Evolutionary conservation across 1,284 basidiomycete species (phyloP).

Genomic region (Sanguinoderma infundibulare): DNA sequence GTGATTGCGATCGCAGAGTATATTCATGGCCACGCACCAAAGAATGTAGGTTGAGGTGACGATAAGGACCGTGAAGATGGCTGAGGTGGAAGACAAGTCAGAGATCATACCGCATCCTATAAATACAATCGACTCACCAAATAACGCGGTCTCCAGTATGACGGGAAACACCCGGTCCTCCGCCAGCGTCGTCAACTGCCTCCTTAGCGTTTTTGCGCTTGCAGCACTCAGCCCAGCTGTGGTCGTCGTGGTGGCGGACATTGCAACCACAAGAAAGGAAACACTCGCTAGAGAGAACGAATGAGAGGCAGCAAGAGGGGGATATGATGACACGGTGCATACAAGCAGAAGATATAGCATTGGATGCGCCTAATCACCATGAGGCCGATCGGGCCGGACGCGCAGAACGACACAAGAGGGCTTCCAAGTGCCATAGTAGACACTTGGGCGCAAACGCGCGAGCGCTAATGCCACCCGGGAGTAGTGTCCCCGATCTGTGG

Average conservation of each 20-base stretch:
- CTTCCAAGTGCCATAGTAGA: too few species aligned
- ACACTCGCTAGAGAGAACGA: not conserved
- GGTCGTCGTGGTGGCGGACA: not conserved
- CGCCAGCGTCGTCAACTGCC: constrained; percentile 8
- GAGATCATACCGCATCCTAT: not conserved
- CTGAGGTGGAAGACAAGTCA: not conserved
- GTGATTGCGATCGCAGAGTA: too few species aligned
- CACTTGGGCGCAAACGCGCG: too few species aligned
- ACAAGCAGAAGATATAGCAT: too few species aligned
- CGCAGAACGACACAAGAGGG: too few species aligned
- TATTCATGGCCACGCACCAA: too few species aligned
- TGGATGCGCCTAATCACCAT: too few species aligned
- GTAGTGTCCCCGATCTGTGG: too few species aligned
- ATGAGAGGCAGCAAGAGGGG: not conserved
- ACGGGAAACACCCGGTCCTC: constrained; percentile 12
- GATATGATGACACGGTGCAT: too few species aligned
- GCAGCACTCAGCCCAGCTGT: constrained; percentile 5
- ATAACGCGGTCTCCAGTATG: constrained; percentile 13
- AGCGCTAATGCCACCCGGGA: too few species aligned
- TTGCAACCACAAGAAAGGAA: not conserved
- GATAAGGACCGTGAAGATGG: constrained; percentile 15
- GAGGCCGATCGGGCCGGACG: too few species aligned
- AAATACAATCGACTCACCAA: constrained; percentile 1
- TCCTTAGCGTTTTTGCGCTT: not conserved
- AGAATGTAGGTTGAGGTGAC: constrained; percentile 8